Evolutionary conservation across 1,284 basidiomycete species (phyloP).

Genomic region (Irpex lacteus): DNA sequence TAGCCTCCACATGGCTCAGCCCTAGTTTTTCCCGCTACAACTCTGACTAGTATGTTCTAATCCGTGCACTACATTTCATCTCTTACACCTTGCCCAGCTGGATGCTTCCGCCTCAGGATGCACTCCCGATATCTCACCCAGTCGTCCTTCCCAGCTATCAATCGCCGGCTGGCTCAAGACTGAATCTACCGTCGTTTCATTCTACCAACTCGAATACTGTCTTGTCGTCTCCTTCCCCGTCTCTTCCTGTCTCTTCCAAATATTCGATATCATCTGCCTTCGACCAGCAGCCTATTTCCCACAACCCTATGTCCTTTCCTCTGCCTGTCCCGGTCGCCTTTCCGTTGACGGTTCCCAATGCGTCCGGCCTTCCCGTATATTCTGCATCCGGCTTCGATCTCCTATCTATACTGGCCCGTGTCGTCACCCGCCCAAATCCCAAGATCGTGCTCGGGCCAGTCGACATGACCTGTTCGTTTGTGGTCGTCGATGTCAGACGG

Average conservation of each 20-base stretch:
- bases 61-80: constrained; percentile 6
- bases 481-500: constrained; percentile 80
- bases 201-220: neutral
- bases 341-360: constrained; percentile 19
- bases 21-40: constrained; percentile 37
- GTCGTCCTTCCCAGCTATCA: constrained; percentile 3
- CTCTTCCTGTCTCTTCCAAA: neutral
- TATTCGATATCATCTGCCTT: neutral
- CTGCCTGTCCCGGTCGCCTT: constrained; percentile 2
- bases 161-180: neutral
- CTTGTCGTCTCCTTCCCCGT: neutral
- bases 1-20: constrained; percentile 49
- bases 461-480: constrained; percentile 87
- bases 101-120: constrained; percentile 8
- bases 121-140: neutral
- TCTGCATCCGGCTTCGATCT: constrained; percentile 90
- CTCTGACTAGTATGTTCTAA: constrained; percentile 15
- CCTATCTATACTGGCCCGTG: constrained; percentile 76
- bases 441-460: constrained; percentile 85
- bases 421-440: constrained; percentile 74
- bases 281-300: constrained; percentile 1
- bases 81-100: neutral
- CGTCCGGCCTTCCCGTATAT: constrained; percentile 57
- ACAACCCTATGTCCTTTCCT: neutral
- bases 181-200: neutral